A percentile compares a stretch with the other conserved stretches of the same genome.
These are phyloP conservation scores for Polygonum maritimum DNA, from an alignment of 148 eudicot species.

Conservation along the genomic window DNA sequence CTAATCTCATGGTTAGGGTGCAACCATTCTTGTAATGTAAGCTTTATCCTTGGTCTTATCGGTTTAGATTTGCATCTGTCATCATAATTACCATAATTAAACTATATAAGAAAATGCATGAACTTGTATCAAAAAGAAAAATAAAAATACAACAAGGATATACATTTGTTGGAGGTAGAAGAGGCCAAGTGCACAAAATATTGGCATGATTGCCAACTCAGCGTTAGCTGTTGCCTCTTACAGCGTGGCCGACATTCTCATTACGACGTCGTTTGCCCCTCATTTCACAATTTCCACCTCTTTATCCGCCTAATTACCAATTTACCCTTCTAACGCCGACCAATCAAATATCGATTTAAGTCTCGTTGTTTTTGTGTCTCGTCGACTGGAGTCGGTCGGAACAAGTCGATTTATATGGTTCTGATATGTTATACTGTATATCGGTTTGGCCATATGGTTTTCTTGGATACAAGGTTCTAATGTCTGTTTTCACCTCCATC, in stretches of 20 bases:
- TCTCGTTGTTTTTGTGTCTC: too few species aligned
- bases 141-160: conserved; percentile 1
- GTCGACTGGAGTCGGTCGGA: too few species aligned
- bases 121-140: not conserved
- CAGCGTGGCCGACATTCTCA: conserved; percentile 7
- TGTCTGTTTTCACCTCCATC: too few species aligned
- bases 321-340: not conserved
- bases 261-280: conserved; percentile 1
- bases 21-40: not conserved
- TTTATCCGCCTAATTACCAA: not conserved
- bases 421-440: too few species aligned
- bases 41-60: not conserved
- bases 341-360: not conserved
- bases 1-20: not conserved
- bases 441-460: too few species aligned
- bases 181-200: not conserved
- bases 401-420: too few species aligned
- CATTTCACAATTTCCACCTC: not conserved
- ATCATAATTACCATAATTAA: not conserved
- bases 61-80: not conserved
- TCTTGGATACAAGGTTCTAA: too few species aligned
- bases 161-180: not conserved
- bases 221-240: not conserved
- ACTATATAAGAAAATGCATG: not conserved
- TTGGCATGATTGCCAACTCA: not conserved